Base-by-base conservation (phyloP, 2,329 filamentous ascomycete species). In the Xylariaceae sp. region DNA sequence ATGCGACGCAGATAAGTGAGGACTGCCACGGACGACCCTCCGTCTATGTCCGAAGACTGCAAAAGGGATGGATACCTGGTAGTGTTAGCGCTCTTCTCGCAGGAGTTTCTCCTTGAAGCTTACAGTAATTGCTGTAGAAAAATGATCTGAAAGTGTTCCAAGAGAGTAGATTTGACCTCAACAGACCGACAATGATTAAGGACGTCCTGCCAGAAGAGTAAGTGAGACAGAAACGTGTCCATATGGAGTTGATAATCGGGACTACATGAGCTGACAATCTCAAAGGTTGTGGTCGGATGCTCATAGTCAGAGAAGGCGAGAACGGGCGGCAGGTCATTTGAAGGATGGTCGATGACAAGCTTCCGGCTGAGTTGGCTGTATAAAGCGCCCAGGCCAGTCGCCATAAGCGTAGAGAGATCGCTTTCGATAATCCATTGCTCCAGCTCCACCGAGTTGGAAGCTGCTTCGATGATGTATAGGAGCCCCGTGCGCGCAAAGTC, bases 401-500 rank as follows among this genome's bases (percentile, higher is more conserved):
- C 94, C 94, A 99, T 97, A 60, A 97, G 77, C 0, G 94, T 97
- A 9, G 94, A 94, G 50, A 99, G 77, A 69, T 99, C 94, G 70
- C 92, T 96, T 68, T 96, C 91, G 46, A 97, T 90, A 60, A 99
- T 89, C 94, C 94, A 99, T 66, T 90, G 88, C 73, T 99, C 94
- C 56, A 99, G 72, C 1, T 85, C 81, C 26, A 85, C 81, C 0
- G 91, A 95, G 62, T 84, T 87, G 0, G 90, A 92, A 0, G 92
- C 90, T 0, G 90, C 89, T 72, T 97, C 92, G 63, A 97, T 96
- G 56, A 99, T 89, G 72, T 99, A 99, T 6, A 99, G 79, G 58
- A 99, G 71, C 0, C 94, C 94, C 0, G 94, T 99, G 54, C 94
- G 80, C 2, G 94, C 92, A 76, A 99, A 99, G 71, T 99, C 94